Conservation (phyloP, 2,329 filamentous ascomycete species). For the Verticillium zaregamsianum region DNA sequence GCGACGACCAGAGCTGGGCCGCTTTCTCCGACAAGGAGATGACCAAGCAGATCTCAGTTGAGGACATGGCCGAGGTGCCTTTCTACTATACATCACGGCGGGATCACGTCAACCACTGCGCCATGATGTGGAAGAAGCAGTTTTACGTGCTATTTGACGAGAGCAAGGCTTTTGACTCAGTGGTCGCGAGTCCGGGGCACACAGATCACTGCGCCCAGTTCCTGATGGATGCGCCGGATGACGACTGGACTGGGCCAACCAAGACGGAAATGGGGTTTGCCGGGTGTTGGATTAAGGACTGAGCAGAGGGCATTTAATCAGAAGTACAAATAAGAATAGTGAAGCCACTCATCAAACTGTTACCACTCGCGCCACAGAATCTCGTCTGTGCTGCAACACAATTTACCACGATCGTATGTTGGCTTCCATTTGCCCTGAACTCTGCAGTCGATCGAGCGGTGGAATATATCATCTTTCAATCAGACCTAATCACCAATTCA, state of each 20-base stretch:
- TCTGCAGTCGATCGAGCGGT: no score
- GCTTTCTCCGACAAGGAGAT: conserved; percentile 17
- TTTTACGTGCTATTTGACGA: conserved; percentile 18
- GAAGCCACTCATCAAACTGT: no score
- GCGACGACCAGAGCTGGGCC: conserved; percentile 18
- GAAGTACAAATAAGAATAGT: no score
- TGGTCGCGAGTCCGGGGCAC: conserved; percentile 17
- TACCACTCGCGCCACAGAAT: no score
- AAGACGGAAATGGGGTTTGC: conserved; percentile 12
- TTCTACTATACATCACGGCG: conserved; percentile 18
- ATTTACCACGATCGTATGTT: no score
- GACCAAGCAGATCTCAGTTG: conserved; percentile 13
- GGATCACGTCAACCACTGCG: conserved; percentile 22
- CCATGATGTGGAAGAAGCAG: conserved; percentile 20
- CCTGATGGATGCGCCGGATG: conserved; percentile 18
- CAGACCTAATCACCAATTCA: no score
- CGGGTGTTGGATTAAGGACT: conserved; percentile 9
- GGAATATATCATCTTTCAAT: no score
- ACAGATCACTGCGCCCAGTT: conserved; percentile 23
- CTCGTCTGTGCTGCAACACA: no score
- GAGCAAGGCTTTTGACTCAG: conserved; percentile 14
- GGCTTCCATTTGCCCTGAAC: no score
- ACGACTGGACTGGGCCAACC: conserved; percentile 11
- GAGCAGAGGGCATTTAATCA: neutral
- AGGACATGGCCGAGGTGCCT: conserved; percentile 16